A percentile compares a stretch with the other conserved stretches of the same genome.
Evolutionary conservation across 2,329 filamentous ascomycete genomes (phyloP).

Genomic region (Scolecobasidium constrictum): DNA sequence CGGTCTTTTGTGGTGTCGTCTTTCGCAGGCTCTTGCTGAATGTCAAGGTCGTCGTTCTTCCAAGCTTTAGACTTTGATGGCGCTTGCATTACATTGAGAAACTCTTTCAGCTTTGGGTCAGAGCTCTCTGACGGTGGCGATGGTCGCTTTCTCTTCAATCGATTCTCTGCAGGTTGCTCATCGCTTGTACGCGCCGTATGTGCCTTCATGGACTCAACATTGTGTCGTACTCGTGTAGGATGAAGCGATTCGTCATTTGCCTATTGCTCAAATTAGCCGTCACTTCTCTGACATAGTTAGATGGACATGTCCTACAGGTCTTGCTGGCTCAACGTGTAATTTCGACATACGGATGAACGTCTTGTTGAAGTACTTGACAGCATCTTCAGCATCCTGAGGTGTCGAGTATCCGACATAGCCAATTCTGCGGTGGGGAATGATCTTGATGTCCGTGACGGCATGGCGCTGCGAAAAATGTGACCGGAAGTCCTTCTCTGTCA

Average conservation of each 20-base stretch:
- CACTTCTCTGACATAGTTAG: too few species aligned
- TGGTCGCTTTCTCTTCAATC: conserved; percentile 59
- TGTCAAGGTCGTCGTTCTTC: conserved; percentile 40
- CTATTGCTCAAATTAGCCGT: background rate
- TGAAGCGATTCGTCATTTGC: conserved; percentile 7
- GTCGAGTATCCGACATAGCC: conserved; percentile 92
- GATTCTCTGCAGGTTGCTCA: conserved; percentile 13
- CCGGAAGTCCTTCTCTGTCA: conserved; percentile 74
- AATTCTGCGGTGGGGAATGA: conserved; percentile 81
- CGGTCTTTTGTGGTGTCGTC: background rate
- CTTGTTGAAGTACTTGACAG: conserved; percentile 91
- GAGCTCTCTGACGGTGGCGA: conserved; percentile 32
- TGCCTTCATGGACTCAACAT: background rate
- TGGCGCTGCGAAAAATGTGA: conserved; percentile 76
- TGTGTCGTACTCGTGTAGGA: background rate
- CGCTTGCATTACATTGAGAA: conserved; percentile 68
- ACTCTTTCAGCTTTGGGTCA: conserved; percentile 76
- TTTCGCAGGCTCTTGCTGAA: conserved; percentile 3
- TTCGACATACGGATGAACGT: conserved; percentile 94
- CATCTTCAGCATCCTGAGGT: conserved; percentile 65
- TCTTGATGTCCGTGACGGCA: conserved; percentile 81
- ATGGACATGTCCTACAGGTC: conserved; percentile 68
- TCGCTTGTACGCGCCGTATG: background rate
- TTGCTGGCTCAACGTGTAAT: conserved; percentile 80
- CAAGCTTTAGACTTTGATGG: conserved; percentile 54